These are phyloP conservation scores for Alisma plantagoaquatica DNA, from an alignment of 106 monocot genomes.

Conservation along the genomic window DNA sequence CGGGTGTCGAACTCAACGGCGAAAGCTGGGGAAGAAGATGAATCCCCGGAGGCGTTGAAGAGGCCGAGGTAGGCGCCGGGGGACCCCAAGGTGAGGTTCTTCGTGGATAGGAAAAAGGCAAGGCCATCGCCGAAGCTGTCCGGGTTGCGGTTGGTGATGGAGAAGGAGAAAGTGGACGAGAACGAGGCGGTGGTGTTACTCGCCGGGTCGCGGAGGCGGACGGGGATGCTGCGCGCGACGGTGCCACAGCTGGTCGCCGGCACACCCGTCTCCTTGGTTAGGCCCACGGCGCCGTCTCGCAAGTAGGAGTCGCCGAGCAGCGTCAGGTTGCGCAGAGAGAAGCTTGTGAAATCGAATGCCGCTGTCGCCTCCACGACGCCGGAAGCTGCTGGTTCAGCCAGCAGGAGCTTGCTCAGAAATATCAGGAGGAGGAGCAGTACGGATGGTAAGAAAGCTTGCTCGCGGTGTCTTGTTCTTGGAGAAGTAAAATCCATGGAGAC, in stretches of 20 bases:
- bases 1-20: slow-evolving; percentile 55
- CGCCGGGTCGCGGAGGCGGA: slow-evolving; percentile 29
- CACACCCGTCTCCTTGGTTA: slow-evolving; percentile 41
- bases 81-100: slow-evolving; percentile 25
- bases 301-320: slow-evolving; percentile 73
- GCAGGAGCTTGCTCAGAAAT: too few relatives aligned
- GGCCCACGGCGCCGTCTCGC: slow-evolving; percentile 35
- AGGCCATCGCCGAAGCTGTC: slow-evolving; percentile 38
- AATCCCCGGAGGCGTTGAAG: slow-evolving; percentile 20
- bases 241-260: slow-evolving; percentile 46
- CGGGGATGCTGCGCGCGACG: slow-evolving; percentile 28
- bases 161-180: slow-evolving; percentile 69
- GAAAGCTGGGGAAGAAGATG: slow-evolving; percentile 7
- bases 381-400: too few relatives aligned
- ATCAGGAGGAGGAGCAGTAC: too few relatives aligned
- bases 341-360: slow-evolving; percentile 30
- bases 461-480: too few relatives aligned
- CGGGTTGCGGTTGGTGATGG: slow-evolving; percentile 31
- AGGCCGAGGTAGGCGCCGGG: slow-evolving; percentile 42
- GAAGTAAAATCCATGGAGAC: too few relatives aligned
- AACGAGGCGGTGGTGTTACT: slow-evolving; percentile 36
- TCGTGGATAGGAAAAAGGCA: slow-evolving; percentile 62
- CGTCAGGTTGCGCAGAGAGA: slow-evolving; percentile 60
- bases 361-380: too few relatives aligned
- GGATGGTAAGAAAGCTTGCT: too few relatives aligned